Evolutionary conservation across 2,329 filamentous ascomycete species (phyloP).

Genomic region (Apiospora sp.): DNA sequence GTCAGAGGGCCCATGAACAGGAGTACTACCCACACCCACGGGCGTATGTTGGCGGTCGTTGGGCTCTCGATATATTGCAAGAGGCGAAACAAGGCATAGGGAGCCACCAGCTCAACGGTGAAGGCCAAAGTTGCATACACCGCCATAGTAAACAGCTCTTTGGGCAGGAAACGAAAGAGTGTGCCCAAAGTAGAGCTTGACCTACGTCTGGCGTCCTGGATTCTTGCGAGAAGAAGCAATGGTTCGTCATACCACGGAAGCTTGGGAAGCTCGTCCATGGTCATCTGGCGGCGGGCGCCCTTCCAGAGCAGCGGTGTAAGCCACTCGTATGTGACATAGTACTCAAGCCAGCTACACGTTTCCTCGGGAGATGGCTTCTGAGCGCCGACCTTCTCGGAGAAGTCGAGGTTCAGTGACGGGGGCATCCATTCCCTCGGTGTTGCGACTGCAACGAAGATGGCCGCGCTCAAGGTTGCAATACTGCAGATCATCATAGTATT

Average conservation of each 20-base stretch:
- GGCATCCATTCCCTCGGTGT: slow-evolving; percentile 61
- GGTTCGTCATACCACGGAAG: slow-evolving; percentile 66
- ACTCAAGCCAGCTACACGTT: slow-evolving; percentile 60
- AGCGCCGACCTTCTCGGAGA: slow-evolving; percentile 46
- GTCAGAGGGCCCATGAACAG: slow-evolving; percentile 59
- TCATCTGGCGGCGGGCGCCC: slow-evolving; percentile 53
- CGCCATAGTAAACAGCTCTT: slow-evolving; percentile 55
- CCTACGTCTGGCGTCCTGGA: slow-evolving; percentile 53
- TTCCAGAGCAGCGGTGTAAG: slow-evolving; percentile 58
- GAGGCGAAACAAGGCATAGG: slow-evolving; percentile 62
- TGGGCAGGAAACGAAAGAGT: slow-evolving; percentile 50
- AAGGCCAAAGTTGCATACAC: slow-evolving; percentile 49
- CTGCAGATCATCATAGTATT: slow-evolving; percentile 45
- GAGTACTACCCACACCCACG: slow-evolving; percentile 62
- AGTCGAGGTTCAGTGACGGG: slow-evolving; percentile 48
- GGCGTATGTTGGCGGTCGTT: slow-evolving; percentile 51
- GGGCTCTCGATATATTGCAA: slow-evolving; percentile 59
- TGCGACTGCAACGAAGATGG: slow-evolving; percentile 49
- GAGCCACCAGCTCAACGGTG: slow-evolving; percentile 57
- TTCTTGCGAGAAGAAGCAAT: slow-evolving; percentile 52
- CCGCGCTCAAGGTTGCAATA: slow-evolving; percentile 46
- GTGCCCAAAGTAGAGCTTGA: slow-evolving; percentile 56
- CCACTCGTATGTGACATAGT: slow-evolving; percentile 61
- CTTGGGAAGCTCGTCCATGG: slow-evolving; percentile 55
- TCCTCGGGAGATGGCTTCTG: slow-evolving; percentile 58